Conservation (phyloP, 2,329 filamentous ascomycete species). For the Fusarium praegraminearum region DNA sequence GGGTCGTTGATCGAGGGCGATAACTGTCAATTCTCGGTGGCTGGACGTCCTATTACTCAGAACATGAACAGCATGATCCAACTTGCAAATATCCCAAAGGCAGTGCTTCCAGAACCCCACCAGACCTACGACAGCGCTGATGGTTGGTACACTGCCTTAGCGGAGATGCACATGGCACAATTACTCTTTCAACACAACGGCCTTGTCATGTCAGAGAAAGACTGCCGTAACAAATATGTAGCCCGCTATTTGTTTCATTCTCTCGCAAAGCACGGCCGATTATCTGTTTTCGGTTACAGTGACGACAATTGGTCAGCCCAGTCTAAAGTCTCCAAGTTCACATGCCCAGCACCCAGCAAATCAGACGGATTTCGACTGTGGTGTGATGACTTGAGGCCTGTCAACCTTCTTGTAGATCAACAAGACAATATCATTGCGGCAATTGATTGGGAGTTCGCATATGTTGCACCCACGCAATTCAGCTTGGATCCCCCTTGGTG, state of each 20-base stretch:
- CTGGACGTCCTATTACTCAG: fast-evolving
- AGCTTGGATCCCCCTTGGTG: not conserved
- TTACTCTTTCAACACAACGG: not conserved
- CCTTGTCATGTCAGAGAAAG: not conserved
- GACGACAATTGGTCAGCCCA: not conserved
- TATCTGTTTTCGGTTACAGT: not conserved
- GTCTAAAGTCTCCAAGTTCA: not conserved
- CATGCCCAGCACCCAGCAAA: not conserved
- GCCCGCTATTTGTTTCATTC: not conserved
- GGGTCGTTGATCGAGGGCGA: not conserved
- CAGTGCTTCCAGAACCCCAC: fast-evolving
- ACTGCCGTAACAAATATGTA: not conserved
- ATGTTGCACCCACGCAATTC: not conserved
- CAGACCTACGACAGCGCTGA: fast-evolving
- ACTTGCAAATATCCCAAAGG: not conserved
- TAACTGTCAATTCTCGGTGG: not conserved
- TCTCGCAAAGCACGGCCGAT: not conserved
- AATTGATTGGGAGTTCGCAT: not conserved
- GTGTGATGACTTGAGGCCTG: not conserved
- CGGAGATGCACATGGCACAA: not conserved
- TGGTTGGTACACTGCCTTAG: fast-evolving
- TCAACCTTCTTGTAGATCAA: not conserved
- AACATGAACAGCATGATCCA: not conserved
- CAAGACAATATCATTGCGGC: not conserved
- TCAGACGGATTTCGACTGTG: not conserved